phyloP scores from a whole-genome alignment of 768 basidiomycete genomes.

The Gymnopilus junonius region DNA sequence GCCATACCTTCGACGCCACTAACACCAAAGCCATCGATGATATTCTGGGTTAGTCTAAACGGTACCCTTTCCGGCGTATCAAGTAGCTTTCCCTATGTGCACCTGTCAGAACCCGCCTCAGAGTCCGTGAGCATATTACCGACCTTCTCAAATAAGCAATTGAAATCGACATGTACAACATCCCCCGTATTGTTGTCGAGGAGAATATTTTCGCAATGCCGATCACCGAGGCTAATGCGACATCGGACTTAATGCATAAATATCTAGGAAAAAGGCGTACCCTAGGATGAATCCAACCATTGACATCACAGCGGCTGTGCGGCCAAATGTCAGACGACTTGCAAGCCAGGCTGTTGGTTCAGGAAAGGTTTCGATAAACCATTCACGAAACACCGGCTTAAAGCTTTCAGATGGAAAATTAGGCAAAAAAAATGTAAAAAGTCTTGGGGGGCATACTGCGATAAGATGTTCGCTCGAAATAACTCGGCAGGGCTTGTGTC shows the following conservation, averaged over 20 bases:
- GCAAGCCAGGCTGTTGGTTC: constrained; percentile 95
- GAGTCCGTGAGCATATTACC: not conserved
- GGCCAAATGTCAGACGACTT: constrained; percentile 82
- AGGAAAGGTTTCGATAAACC: constrained; percentile 97
- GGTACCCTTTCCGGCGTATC: constrained; percentile 93
- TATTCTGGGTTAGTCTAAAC: constrained; percentile 92
- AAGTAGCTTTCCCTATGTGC: constrained; percentile 70
- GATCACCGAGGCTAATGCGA: constrained; percentile 85
- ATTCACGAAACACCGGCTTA: constrained; percentile 92
- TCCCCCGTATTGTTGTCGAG: constrained; percentile 89
- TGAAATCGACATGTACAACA: constrained; percentile 96
- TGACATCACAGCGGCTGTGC: constrained; percentile 96
- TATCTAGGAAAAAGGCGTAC: constrained; percentile 44
- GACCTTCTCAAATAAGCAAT: constrained; percentile 96
- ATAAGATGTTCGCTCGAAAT: constrained; percentile 59
- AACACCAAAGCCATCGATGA: constrained; percentile 91
- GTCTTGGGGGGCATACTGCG: constrained; percentile 46
- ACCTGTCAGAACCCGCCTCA: not conserved
- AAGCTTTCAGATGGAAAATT: constrained; percentile 46
- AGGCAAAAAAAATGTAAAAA: not conserved
- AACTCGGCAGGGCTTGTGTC: constrained; percentile 52
- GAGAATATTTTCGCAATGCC: constrained; percentile 96
- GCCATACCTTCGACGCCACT: constrained; percentile 85
- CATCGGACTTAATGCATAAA: not conserved
- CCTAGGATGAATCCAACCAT: constrained; percentile 98